Percentiles rank a stretch among this genome's conserved stretches.
Conservation (phyloP, 2,329 filamentous ascomycete genomes). For the Fusarium sulawesiense region DNA sequence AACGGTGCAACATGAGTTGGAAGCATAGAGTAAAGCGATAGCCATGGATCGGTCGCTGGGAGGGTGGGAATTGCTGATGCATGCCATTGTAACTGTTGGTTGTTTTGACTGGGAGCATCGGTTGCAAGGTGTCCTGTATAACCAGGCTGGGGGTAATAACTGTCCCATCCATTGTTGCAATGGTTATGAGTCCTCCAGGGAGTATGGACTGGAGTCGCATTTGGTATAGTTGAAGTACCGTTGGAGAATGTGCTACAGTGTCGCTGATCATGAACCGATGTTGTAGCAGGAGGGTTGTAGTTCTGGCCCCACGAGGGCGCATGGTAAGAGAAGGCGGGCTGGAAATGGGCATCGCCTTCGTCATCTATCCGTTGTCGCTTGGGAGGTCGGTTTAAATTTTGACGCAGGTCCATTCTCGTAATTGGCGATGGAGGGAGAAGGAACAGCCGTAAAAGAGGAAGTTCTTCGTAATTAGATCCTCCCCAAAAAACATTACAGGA, state of each 20-base stretch:
- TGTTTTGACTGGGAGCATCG: fast-evolving
- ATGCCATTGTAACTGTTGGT: not conserved
- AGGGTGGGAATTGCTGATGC: fast-evolving
- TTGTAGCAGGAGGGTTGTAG: not conserved
- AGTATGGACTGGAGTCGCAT: fast-evolving
- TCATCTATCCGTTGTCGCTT: conserved; percentile 5
- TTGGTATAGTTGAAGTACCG: not conserved
- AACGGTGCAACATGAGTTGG: fast-evolving
- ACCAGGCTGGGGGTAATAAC: not conserved
- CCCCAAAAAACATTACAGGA: too few relatives aligned
- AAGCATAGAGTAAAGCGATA: fast-evolving
- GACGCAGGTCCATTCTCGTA: not conserved
- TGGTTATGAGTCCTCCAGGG: fast-evolving
- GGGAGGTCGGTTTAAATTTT: not conserved
- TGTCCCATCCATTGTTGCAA: not conserved
- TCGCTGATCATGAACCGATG: fast-evolving
- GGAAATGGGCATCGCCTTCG: not conserved
- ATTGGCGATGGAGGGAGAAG: not conserved
- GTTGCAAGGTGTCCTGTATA: not conserved
- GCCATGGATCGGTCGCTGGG: fast-evolving
- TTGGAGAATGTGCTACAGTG: too few relatives aligned
- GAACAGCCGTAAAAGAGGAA: not conserved
- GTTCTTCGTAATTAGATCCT: too few relatives aligned
- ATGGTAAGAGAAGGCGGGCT: too few relatives aligned
- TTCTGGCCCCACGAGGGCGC: not conserved